Evolutionary conservation across 2,329 filamentous ascomycete species (phyloP), one percentile per base, ranked within the genome.

Genomic region (Endoconidiophora polonica): DNA sequence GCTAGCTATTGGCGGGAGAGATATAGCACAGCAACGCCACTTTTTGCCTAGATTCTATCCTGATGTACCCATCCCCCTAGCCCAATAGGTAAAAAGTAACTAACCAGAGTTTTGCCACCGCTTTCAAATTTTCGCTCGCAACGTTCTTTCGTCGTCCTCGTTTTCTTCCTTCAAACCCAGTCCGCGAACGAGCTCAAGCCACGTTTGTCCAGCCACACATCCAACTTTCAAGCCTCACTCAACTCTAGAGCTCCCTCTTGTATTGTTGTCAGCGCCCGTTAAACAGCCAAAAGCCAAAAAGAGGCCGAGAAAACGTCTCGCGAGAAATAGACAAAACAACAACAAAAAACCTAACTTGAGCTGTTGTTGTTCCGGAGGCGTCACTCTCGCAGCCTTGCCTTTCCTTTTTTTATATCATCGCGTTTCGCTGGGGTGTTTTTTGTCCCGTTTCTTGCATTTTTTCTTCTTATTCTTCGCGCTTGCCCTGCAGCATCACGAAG

Each of bases 191-290:
- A 44, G 38, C 39, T 44, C 40, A 46, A 46, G 43, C 49, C 44
- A 51, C 49, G 49, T 51, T 51, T 51, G 43, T 62, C 58, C 65
- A 67, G 65, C 65, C 65, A 67, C 65, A 67, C 62, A 59, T 61
- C 55, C 49, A 56, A 61, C 57, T 57, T 53, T 56, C 57, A 57
- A 57, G 58, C 59, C 60, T 50, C 46, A 48, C 39, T 47, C 18
- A 37, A 23, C 44, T 33, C 29, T 3, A 33, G 29, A 33, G 18
- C 39, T 61, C 58, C 57, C 60, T 62, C 62, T 59, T 64, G 10
- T 18, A 24, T 26, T 29, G 16, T 37, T 37, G 12, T 10, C 44
- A 20, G n/a, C 23, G n/a, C 26, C 44, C 22, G n/a, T 22, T 16
- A 9, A 40, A 16, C 29, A 33, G 29, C 29, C 29, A 33, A 33